A percentile compares a stretch with the other conserved stretches of the same genome.
Conservation (phyloP, 2,329 filamentous ascomycete species). For the Dactylellina cionopaga region DNA sequence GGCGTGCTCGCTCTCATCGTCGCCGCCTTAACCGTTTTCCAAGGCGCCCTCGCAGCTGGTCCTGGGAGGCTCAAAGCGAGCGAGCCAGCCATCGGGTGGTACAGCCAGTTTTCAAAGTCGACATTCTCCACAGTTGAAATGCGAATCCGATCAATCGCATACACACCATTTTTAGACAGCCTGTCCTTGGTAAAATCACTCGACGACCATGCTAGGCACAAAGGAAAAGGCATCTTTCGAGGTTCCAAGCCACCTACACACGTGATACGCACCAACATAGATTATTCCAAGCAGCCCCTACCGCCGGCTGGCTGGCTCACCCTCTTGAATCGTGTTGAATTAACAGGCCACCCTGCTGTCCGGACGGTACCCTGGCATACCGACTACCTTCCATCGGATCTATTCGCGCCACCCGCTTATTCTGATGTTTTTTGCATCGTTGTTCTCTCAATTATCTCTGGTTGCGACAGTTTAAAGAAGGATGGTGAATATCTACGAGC, state of each 20-base stretch:
- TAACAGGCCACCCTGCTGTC: not conserved
- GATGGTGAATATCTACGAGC: slow-evolving; percentile 6
- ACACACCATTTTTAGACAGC: slow-evolving; percentile 9
- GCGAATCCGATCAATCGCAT: slow-evolving; percentile 12
- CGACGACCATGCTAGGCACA: too few species aligned
- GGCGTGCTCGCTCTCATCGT: slow-evolving; percentile 13
- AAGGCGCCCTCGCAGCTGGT: slow-evolving; percentile 7
- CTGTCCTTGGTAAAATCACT: too few species aligned
- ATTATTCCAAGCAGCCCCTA: too few species aligned
- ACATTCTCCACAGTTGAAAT: slow-evolving; percentile 17
- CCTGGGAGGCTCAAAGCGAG: slow-evolving; percentile 18
- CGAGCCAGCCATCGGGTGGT: slow-evolving; percentile 22
- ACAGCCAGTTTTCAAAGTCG: slow-evolving; percentile 12
- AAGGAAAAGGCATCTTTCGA: too few species aligned
- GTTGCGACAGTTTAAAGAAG: slow-evolving; percentile 3
- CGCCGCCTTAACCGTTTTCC: slow-evolving; percentile 6
- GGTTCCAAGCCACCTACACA: too few species aligned
- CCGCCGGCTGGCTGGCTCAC: slow-evolving; percentile 10
- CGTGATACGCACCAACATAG: not conserved
- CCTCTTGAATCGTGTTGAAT: not conserved
- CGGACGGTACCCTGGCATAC: not conserved
- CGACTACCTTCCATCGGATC: slow-evolving; percentile 16
- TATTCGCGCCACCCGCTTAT: slow-evolving; percentile 10
- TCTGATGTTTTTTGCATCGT: slow-evolving; percentile 14
- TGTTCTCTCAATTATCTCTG: slow-evolving; percentile 5